Evolutionary conservation across 805 yeast species (phyloP).

Genomic region (Yarrowia bubula): DNA sequence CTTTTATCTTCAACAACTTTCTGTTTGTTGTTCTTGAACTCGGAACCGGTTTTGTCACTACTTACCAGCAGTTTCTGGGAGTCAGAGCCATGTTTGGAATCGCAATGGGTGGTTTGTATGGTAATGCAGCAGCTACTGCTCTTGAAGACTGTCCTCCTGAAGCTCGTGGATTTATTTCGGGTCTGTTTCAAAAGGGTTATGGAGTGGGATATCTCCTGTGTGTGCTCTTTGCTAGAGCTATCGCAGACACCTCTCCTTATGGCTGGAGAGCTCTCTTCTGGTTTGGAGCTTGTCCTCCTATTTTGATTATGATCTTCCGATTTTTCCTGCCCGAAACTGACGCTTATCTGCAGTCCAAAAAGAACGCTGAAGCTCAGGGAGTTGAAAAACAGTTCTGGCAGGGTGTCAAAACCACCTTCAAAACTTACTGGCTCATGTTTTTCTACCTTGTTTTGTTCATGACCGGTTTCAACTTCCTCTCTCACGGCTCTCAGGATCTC

Average conservation of each 20-base stretch:
- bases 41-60: conserved; percentile 63
- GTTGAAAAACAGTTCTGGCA: neutral
- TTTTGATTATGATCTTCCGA: conserved; percentile 60
- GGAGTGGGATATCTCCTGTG: conserved; percentile 67
- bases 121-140: conserved; percentile 63
- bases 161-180: conserved; percentile 62
- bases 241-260: conserved; percentile 48
- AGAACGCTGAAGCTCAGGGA: conserved; percentile 24
- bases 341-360: conserved; percentile 41
- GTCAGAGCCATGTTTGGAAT: conserved; percentile 65
- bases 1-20: conserved; percentile 53
- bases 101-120: conserved; percentile 71
- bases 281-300: conserved; percentile 68
- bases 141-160: conserved; percentile 60
- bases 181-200: conserved; percentile 78
- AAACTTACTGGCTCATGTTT: conserved; percentile 57
- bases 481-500: conserved; percentile 73
- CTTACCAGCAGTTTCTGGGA: conserved; percentile 57
- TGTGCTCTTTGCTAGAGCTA: conserved; percentile 61
- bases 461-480: conserved; percentile 67
- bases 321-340: conserved; percentile 59
- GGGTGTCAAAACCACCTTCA: conserved; percentile 34
- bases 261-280: conserved; percentile 73
- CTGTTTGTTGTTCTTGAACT: conserved; percentile 57
- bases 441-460: conserved; percentile 57